Conservation (phyloP, 2,329 filamentous ascomycete genomes). For the Samsoniella hepiali region DNA sequence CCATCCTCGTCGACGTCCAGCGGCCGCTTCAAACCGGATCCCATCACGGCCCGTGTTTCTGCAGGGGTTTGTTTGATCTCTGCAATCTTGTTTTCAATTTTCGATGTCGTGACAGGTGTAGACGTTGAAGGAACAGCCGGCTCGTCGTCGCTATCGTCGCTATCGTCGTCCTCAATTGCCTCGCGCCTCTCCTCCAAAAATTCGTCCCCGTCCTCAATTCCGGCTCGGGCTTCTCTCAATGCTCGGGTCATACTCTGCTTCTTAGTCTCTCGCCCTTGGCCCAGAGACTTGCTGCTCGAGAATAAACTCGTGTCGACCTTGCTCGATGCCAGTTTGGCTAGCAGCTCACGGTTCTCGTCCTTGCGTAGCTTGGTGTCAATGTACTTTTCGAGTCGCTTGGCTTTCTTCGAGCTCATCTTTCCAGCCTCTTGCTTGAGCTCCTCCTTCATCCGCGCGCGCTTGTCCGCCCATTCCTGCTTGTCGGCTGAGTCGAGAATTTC, state of each 20-base stretch:
- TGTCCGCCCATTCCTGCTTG: conserved; percentile 49
- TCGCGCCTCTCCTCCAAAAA: conserved; percentile 45
- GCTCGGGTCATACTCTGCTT: conserved; percentile 63
- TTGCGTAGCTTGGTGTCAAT: conserved; percentile 90
- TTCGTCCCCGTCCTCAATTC: conserved; percentile 54
- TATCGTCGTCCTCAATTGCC: conserved; percentile 31
- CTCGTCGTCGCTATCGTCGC: conserved; percentile 27
- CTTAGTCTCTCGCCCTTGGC: conserved; percentile 68
- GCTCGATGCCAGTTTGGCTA: conserved; percentile 75
- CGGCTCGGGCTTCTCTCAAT: conserved; percentile 61
- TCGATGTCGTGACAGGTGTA: conserved; percentile 13
- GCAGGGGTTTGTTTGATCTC: conserved; percentile 13
- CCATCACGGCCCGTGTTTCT: conserved; percentile 38
- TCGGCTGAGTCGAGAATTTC: conserved; percentile 42
- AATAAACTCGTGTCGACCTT: conserved; percentile 82
- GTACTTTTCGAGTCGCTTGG: conserved; percentile 65
- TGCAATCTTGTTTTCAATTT: conserved; percentile 2
- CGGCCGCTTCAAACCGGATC: conserved; percentile 82
- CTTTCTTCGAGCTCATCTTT: conserved; percentile 63
- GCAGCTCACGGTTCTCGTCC: conserved; percentile 81
- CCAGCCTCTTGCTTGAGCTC: conserved; percentile 49
- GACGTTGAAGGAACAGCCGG: conserved; percentile 15
- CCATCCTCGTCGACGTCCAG: conserved; percentile 77
- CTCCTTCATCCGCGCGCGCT: conserved; percentile 53
- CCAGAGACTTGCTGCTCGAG: conserved; percentile 72